Evolutionary conservation across 306 rosid genomes (phyloP).

Genomic region (Glycine soja): DNA sequence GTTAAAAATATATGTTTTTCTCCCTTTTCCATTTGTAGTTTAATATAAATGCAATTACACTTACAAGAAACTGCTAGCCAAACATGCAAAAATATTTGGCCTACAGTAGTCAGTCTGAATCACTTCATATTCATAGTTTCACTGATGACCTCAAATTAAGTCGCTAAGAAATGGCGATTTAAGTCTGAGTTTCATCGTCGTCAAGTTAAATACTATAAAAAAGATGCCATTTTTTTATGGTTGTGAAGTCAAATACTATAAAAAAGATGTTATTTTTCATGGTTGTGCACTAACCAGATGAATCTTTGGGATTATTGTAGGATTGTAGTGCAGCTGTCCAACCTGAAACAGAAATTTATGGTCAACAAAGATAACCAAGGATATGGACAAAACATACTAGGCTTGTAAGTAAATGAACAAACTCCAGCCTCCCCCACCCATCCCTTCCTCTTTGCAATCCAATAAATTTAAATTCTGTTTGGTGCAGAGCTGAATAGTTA

Average conservation of each 20-base stretch:
- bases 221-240: not conserved
- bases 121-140: slow-evolving; percentile 31
- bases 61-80: slow-evolving; percentile 18
- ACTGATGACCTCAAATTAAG: slow-evolving; percentile 23
- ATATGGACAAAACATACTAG: slow-evolving; percentile 33
- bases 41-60: slow-evolving; percentile 25
- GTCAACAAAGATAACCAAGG: slow-evolving; percentile 35
- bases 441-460: slow-evolving; percentile 13
- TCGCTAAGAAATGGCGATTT: not conserved
- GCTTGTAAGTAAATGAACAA: slow-evolving; percentile 30
- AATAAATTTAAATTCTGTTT: slow-evolving; percentile 12
- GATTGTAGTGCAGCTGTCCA: slow-evolving; percentile 70
- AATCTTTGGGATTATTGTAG: slow-evolving; percentile 58
- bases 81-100: not conserved
- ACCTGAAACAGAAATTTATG: slow-evolving; percentile 57
- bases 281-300: slow-evolving; percentile 65
- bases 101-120: slow-evolving; percentile 18
- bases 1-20: slow-evolving; percentile 17
- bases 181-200: slow-evolving; percentile 23
- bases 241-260: not conserved
- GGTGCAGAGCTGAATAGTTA: slow-evolving; percentile 31
- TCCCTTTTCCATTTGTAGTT: slow-evolving; percentile 20
- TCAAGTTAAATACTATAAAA: slow-evolving; percentile 9
- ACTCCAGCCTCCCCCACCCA: slow-evolving; percentile 14
- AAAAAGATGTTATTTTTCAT: not conserved